These are phyloP conservation scores for Monosporascus sp. DNA, from an alignment of 2,329 filamentous ascomycete species.

Conservation along the genomic window DNA sequence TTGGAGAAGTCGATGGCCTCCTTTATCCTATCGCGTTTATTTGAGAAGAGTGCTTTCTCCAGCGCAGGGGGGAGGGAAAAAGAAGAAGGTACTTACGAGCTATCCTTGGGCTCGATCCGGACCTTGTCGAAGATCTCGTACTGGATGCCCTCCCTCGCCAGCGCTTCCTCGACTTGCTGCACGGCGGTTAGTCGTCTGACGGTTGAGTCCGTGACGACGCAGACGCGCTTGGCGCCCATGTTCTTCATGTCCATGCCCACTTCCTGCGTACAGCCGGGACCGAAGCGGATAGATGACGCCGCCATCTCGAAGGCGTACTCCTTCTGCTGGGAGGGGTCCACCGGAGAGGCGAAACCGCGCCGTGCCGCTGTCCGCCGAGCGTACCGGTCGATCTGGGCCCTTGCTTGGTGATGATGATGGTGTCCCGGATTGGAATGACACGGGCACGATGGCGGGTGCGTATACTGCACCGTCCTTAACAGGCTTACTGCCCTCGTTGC, in stretches of 20 bases:
- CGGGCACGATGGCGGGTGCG: slow-evolving; percentile 80
- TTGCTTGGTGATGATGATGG: slow-evolving; percentile 65
- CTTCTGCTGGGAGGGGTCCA: slow-evolving; percentile 67
- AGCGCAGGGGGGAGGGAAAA: background rate
- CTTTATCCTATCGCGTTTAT: slow-evolving; percentile 56
- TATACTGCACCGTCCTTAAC: slow-evolving; percentile 85
- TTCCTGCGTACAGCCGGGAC: slow-evolving; percentile 87
- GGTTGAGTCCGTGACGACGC: slow-evolving; percentile 83
- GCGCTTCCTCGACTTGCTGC: slow-evolving; percentile 77
- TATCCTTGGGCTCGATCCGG: slow-evolving; percentile 89
- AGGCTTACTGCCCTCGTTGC: slow-evolving; percentile 63
- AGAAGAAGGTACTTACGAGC: slow-evolving; percentile 53
- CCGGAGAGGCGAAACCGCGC: slow-evolving; percentile 66
- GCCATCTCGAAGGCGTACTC: slow-evolving; percentile 99
- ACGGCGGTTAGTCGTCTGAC: slow-evolving; percentile 82
- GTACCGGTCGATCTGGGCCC: slow-evolving; percentile 38
- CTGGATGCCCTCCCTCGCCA: slow-evolving; percentile 71
- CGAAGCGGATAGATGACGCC: slow-evolving; percentile 88
- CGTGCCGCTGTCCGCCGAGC: slow-evolving; percentile 37
- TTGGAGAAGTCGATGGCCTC: slow-evolving; percentile 86
- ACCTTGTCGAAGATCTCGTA: slow-evolving; percentile 79
- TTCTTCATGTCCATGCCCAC: slow-evolving; percentile 98
- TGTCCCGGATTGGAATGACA: slow-evolving; percentile 87
- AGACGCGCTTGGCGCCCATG: slow-evolving; percentile 78
- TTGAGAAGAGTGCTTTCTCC: background rate